These are phyloP conservation scores for Xylona heveae DNA, from an alignment of 495 filamentous ascomycete species.

Conservation along the genomic window DNA sequence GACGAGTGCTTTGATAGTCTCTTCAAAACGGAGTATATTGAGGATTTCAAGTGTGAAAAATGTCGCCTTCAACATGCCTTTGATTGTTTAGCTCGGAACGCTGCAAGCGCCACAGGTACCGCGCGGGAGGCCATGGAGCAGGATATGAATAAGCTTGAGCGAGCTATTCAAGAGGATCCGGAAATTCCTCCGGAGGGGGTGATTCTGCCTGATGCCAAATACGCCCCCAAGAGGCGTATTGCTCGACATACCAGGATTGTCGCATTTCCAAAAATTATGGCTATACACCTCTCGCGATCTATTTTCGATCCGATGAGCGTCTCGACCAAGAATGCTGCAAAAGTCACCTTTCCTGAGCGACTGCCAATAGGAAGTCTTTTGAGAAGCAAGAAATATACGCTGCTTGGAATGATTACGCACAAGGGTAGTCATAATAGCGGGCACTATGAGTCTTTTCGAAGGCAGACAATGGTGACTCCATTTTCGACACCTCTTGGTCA, in stretches of 20 bases:
- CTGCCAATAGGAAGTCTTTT: slow-evolving; percentile 64
- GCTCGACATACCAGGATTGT: slow-evolving; percentile 71
- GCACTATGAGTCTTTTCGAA: slow-evolving; percentile 90
- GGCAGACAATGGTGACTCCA: slow-evolving; percentile 57
- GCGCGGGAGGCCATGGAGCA: slow-evolving; percentile 29
- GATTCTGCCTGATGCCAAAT: slow-evolving; percentile 45
- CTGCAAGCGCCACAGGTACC: slow-evolving; percentile 17
- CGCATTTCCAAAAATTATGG: slow-evolving; percentile 66
- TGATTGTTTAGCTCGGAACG: slow-evolving; percentile 20
- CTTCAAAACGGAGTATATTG: slow-evolving; percentile 87
- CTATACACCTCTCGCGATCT: slow-evolving; percentile 79
- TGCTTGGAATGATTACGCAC: slow-evolving; percentile 77
- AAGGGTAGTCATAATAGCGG: slow-evolving; percentile 92
- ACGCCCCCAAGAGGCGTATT: slow-evolving; percentile 64
- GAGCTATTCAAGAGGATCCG: slow-evolving; percentile 52
- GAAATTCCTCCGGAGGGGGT: slow-evolving; percentile 53
- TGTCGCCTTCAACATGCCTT: slow-evolving; percentile 73
- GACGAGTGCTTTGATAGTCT: slow-evolving; percentile 75
- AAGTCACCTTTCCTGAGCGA: slow-evolving; percentile 74
- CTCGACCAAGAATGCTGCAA: slow-evolving; percentile 83
- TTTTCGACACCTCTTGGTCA: slow-evolving; percentile 68
- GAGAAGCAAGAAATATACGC: slow-evolving; percentile 55
- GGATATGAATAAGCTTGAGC: slow-evolving; percentile 31
- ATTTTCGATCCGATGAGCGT: slow-evolving; percentile 55
- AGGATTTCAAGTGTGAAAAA: slow-evolving; percentile 87